Base-by-base conservation (phyloP, 805 yeast species). In the Ogataea angusta region DNA sequence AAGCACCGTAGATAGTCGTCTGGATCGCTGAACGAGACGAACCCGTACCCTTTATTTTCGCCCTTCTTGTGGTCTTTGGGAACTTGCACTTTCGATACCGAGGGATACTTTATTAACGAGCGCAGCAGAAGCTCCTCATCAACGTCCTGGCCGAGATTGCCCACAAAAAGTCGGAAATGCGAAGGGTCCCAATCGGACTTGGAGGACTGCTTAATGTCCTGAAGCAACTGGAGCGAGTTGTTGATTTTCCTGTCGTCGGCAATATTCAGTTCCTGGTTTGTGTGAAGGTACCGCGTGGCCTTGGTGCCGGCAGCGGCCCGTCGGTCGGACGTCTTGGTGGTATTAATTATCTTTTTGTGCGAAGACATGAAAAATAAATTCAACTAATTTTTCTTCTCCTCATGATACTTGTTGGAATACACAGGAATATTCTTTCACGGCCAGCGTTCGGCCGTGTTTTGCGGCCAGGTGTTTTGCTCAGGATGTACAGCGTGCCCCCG, bases 141-240 rank as follows among this genome's bases (percentile, higher is more conserved):
- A 3, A 78, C 90, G 51, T 83, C 90, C 4, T 70, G 67, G 0
- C 87, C 85, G 23, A 85, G 59, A 51, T 85, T 83, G 0, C 93
- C 95, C 6, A 85, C 85, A 61, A 85, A 85, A 15, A 85, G 63
- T 22, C 87, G 64, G 61, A 80, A 85, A 38, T 83, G 88, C 13
- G 68, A 63, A 0, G 89, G 86, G 52, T 83, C 75, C 88, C 88
- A 83, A 30, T 76, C 83, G 5, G 68, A 31, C 19, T 22, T 34
- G n/a, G 28, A n/a, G 10, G 37, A 21, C 28, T 32, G 25, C 24
- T 46, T 46, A 14, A 47, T 30, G 27, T 47, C 46, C 23, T 52
- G 49, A 23, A 57, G 48, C 29, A 51, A 48, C 22, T 27, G 47
- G 32, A 49, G 33, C 19, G 56, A 47, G 23, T 35, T 48, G 27